Conservation (phyloP, 208 protist species). For the Acanthamoeba lenticulata region DNA sequence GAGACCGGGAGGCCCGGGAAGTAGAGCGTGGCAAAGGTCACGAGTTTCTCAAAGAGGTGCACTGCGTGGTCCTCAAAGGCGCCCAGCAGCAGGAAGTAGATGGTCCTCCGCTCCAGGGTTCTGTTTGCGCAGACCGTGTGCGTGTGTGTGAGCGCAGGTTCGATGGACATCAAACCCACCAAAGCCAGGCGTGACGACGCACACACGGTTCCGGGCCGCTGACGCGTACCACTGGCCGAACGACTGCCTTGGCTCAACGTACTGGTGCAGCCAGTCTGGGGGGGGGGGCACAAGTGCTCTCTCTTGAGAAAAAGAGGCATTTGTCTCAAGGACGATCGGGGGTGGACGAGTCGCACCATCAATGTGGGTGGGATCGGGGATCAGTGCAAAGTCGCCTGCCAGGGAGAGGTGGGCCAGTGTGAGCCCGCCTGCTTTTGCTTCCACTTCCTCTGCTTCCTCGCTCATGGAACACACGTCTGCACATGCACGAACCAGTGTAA, state of each 20-base stretch:
- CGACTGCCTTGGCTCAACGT: slow-evolving; percentile 30
- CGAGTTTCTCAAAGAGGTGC: background rate
- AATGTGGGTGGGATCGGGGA: background rate
- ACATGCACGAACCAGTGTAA: too few relatives aligned
- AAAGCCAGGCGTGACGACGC: background rate
- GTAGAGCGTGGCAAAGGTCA: background rate
- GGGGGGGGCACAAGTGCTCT: background rate
- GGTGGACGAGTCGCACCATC: too few relatives aligned
- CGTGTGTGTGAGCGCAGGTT: too few relatives aligned
- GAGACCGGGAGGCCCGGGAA: background rate
- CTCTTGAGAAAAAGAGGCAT: too few relatives aligned
- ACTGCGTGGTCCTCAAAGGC: background rate
- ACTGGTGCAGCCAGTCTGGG: slow-evolving; percentile 17
- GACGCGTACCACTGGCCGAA: slow-evolving; percentile 17
- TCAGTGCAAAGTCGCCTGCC: background rate
- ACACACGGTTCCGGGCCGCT: background rate
- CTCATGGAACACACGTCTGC: background rate
- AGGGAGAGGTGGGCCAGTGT: background rate
- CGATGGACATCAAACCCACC: too few relatives aligned
- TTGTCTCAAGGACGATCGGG: too few relatives aligned
- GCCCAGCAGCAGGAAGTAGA: slow-evolving; percentile 36
- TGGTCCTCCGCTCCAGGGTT: background rate
- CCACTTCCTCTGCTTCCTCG: background rate
- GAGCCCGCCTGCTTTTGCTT: background rate
- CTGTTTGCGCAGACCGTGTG: background rate